Base-by-base conservation (phyloP, 345 rosid species). In the Populus pruinosa region DNA sequence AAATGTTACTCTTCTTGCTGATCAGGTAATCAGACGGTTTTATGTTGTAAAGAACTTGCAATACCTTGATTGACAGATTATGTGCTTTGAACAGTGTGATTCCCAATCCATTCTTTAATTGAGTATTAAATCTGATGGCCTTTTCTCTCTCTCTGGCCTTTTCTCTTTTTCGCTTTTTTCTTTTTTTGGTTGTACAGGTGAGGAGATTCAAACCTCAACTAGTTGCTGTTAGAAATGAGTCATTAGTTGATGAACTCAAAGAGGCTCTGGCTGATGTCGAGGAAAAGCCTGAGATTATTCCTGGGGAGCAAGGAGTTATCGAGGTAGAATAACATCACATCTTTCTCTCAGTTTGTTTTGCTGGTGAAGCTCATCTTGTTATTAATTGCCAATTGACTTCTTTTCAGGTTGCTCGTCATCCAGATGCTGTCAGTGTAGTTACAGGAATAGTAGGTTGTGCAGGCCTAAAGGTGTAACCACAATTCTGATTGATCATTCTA, bases 371-470 rank as follows among this genome's bases (percentile, higher is more conserved):
- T 23, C 43, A 70, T 73, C 27, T 35, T 56, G 10, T 64, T 38
- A 33, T 41, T 82, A 35, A 81, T 70, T 82, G 47, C 72, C 63
- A 76, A 61, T 41, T 67, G 39, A 76, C 66, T 75, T 9, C 41
- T 79, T 78, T 84, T 75, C 86, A 95, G 96, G 99, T 90, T 77
- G 98, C 99, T 8, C 96, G 96, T 73, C 95, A 96, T 79, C 93
- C 91, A 12, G 95, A 96, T 82, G 98, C 97, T 77, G 96, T 86
- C 72, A 92, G 88, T 31, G 97, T 93, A 56, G 96, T 96, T 78
- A 93, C 98, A 3, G 99, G 98, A 74, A 96, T 96, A 69, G 99
- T 93, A 27, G 99, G 99, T 69, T 96, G 99, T 83, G 99, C 99
- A 2, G 99, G 99, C 80, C 88, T 96, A 33, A 91, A 90, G 93